These are phyloP conservation scores for Acorus gramineus DNA, from an alignment of 106 monocot genomes.

Conservation along the genomic window DNA sequence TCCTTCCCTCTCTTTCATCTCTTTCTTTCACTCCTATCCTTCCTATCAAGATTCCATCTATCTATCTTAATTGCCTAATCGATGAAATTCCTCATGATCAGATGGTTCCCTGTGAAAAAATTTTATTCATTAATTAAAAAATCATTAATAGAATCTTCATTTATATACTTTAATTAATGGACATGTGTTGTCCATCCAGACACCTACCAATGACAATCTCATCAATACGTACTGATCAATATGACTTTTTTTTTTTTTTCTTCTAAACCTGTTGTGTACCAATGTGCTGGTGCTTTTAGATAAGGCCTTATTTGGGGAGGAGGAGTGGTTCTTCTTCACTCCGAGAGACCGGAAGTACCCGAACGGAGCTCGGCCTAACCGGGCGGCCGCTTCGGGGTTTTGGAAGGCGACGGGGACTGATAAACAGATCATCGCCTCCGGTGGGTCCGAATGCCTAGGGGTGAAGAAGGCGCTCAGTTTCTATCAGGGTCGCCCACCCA, in stretches of 20 bases:
- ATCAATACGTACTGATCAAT: too few relatives aligned
- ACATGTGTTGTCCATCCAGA: too few relatives aligned
- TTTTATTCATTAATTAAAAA: too few relatives aligned
- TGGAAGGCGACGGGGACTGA: constrained; percentile 44
- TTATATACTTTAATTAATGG: too few relatives aligned
- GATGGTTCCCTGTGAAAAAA: too few relatives aligned
- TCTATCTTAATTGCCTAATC: too few relatives aligned
- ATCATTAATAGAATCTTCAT: too few relatives aligned
- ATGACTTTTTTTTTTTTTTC: too few relatives aligned
- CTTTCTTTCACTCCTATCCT: neutral
- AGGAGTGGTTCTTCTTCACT: constrained; percentile 43
- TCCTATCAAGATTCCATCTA: too few relatives aligned
- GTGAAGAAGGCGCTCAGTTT: constrained; percentile 46
- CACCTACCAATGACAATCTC: too few relatives aligned
- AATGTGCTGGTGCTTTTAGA: constrained; percentile 1
- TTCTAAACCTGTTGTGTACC: too few relatives aligned
- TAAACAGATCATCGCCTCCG: constrained; percentile 28
- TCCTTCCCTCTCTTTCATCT: neutral
- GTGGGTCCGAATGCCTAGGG: constrained; percentile 21
- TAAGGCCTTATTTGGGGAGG: constrained; percentile 38
- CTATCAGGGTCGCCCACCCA: constrained; percentile 32
- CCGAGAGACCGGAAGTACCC: constrained; percentile 38
- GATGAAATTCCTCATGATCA: too few relatives aligned
- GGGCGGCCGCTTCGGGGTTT: constrained; percentile 25
- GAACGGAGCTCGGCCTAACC: constrained; percentile 28